These are phyloP conservation scores for Fusarium chuoi DNA, from an alignment of 2,329 filamentous ascomycete genomes.

Conservation along the genomic window DNA sequence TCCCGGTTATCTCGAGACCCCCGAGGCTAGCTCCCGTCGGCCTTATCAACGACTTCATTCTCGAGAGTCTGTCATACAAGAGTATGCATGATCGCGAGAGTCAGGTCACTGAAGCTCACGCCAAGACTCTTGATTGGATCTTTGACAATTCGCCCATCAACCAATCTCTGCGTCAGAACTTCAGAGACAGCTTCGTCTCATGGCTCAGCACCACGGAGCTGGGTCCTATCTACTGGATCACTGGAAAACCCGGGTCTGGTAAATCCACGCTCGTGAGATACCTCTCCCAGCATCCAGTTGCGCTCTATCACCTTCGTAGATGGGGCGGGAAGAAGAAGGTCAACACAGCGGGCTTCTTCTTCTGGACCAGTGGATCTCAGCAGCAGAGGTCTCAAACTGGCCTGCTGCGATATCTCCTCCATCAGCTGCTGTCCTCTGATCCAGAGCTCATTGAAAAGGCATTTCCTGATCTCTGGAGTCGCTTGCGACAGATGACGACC, in stretches of 20 bases:
- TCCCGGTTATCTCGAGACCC: neutral
- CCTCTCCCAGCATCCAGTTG: slow-evolving; percentile 42
- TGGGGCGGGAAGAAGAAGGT: slow-evolving; percentile 46
- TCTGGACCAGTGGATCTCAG: slow-evolving; percentile 55
- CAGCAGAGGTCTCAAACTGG: slow-evolving; percentile 52
- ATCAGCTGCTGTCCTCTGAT: slow-evolving; percentile 46
- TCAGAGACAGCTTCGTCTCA: neutral
- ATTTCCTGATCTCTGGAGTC: slow-evolving; percentile 1
- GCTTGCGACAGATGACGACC: neutral
- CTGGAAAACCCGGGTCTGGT: slow-evolving; percentile 52
- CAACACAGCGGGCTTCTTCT: slow-evolving; percentile 54
- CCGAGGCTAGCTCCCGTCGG: slow-evolving; percentile 24
- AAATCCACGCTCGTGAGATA: slow-evolving; percentile 59
- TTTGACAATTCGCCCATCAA: slow-evolving; percentile 35
- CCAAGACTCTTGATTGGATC: slow-evolving; percentile 52
- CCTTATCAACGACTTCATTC: slow-evolving; percentile 46
- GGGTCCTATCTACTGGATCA: slow-evolving; percentile 12
- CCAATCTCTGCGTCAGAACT: neutral
- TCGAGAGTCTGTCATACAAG: slow-evolving; percentile 47
- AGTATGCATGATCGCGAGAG: slow-evolving; percentile 47
- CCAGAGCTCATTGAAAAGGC: neutral
- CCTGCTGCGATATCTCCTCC: slow-evolving; percentile 50
- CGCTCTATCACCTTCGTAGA: slow-evolving; percentile 18
- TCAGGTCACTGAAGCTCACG: slow-evolving; percentile 46
- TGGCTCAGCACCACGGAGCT: neutral